Evolutionary conservation across 495 filamentous ascomycete genomes (phyloP), one percentile per base, ranked within the genome.

Genomic region (Lasiosphaeria ovina): DNA sequence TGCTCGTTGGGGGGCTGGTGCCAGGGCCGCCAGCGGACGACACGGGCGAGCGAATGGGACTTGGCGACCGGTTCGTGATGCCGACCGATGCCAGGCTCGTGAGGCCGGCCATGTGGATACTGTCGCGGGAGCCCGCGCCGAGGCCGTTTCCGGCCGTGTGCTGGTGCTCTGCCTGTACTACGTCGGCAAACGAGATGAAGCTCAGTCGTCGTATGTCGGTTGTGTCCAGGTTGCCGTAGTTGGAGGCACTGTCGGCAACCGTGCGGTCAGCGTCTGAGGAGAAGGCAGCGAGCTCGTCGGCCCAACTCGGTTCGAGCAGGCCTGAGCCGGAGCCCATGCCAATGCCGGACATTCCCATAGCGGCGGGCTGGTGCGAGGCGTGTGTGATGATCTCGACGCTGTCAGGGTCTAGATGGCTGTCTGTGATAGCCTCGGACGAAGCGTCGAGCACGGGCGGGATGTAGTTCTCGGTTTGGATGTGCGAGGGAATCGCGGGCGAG

Each of bases 131-230:
- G 35, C 77, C 79, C 17, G 73, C 69, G 24, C 24, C 24, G 62
- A 63, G 58, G 40, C 33, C 54, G n/a, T 32, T 7, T 8, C 14
- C 36, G 35, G 10, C 24, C 50, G 5, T 62, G 59, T 17, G 62
- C 59, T 4, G 79, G 77, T 96, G 92, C 69, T 97, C 92, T 32
- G 89, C 83, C 70, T 94, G 90, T n/a, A 97, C 91, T 10, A 96
- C 90, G 67, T 97, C 92, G 35, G 93, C 91, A 69, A 97, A 97
- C 14, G 90, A 93, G 70, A 97, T 96, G 76, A 97, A 97, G 72
- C 86, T 90, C 53, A 97, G 76, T 11, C 92, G 84, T 32, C 90
- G 83, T n/a, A 91, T 82, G 72, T 96, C 92, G 38, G 82, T 81
- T 12, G 81, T 83, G 70, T 93, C 90, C 53, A 90, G 76, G 53